Evolutionary conservation across 768 basidiomycete genomes (phyloP), one percentile per base, ranked within the genome.

Genomic region (Hericium rajendrae): DNA sequence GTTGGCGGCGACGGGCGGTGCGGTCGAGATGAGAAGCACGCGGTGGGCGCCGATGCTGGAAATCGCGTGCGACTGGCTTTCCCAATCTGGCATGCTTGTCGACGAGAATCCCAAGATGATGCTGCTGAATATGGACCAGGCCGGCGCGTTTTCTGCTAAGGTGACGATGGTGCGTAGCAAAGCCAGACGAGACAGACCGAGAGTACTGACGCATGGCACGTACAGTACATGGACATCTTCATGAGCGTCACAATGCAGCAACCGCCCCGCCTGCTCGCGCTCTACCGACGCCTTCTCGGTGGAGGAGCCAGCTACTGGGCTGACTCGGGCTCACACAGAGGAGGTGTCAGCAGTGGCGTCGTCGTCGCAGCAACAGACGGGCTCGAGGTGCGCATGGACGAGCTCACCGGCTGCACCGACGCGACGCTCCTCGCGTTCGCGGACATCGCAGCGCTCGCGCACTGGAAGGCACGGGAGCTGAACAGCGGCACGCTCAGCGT

Each of bases 171-270:
- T 91, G 65, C 73, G 87, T 77, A 15, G 20, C 11, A 6, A 26
- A 9, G 49, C 49, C 28, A 8, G 18, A 18, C 3, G 16, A 37
- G 6, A 38, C n/a, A 51, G 3, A 28, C 40, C 43, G 51, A 38
- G 51, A 39, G 38, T 28, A 16, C 22, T 61, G 37, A 48, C 18
- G n/a, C 32, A n/a, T 11, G 40, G 53, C 22, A 32, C 46, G n/a
- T 16, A 16, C 38, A 91, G 89, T 91, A 86, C 84, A 72, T 88
- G 54, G 90, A 92, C 67, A 78, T 88, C 60, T 81, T 90, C 68
- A 78, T 87, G 53, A 83, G 82, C 61, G 68, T 88, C 54, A 84
- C 82, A 22, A 67, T 78, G 58, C 72, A 75, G 63, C 79, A 80
- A 53, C 75, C 83, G 18, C 86, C 89, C 32, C 84, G 78, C 60